Evolutionary conservation across 2,329 filamentous ascomycete genomes (phyloP).

Genomic region (Venturia oleaginea): DNA sequence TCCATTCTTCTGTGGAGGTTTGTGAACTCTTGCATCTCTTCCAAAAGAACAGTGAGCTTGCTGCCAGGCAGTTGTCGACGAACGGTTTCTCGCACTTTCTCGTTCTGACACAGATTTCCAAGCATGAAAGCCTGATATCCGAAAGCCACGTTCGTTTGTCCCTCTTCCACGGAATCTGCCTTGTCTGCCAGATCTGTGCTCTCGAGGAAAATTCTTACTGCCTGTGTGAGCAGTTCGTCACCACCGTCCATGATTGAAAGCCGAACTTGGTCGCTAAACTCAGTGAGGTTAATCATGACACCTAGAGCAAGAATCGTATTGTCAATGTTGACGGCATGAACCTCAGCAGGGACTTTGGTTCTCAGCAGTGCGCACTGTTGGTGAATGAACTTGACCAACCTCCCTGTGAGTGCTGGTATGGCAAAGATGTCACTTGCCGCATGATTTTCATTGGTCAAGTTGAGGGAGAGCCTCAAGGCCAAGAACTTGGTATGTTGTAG

Average conservation of each 20-base stretch:
- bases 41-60: slow-evolving; percentile 42
- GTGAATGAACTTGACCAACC: slow-evolving; percentile 25
- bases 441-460: slow-evolving; percentile 74
- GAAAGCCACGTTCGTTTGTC: slow-evolving; percentile 70
- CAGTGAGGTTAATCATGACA: slow-evolving; percentile 78
- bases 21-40: slow-evolving; percentile 54
- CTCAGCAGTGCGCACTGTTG: slow-evolving; percentile 21
- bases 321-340: slow-evolving; percentile 50
- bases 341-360: slow-evolving; percentile 33
- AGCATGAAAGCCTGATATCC: slow-evolving; percentile 80
- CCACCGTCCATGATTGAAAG: slow-evolving; percentile 17
- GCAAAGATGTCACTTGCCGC: slow-evolving; percentile 61
- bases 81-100: slow-evolving; percentile 16
- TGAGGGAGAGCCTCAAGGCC: slow-evolving; percentile 65
- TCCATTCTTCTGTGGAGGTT: slow-evolving; percentile 52
- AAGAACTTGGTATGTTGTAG: slow-evolving; percentile 25
- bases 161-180: slow-evolving; percentile 54
- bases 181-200: slow-evolving; percentile 57
- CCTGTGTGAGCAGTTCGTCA: neutral
- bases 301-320: slow-evolving; percentile 69
- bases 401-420: slow-evolving; percentile 39
- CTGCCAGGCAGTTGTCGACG: slow-evolving; percentile 34
- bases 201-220: slow-evolving; percentile 42
- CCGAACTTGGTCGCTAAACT: slow-evolving; percentile 58
- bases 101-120: slow-evolving; percentile 64